These are phyloP conservation scores for Citrus australasica DNA, from an alignment of 345 rosid species.

Conservation along the genomic window DNA sequence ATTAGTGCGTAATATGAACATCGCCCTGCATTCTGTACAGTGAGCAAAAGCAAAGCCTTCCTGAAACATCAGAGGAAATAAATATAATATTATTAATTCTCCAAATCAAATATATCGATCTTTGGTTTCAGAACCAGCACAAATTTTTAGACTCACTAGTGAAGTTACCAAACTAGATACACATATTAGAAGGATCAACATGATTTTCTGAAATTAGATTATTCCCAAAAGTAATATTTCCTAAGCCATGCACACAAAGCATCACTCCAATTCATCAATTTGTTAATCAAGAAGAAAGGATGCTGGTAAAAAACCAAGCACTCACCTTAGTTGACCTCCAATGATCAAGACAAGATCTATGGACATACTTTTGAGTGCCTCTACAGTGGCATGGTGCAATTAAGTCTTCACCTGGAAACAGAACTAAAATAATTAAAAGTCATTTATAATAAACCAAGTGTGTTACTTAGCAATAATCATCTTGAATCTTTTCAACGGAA, in stretches of 20 bases:
- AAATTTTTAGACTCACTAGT: conserved; percentile 1
- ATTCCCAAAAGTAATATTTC: neutral
- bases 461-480: neutral
- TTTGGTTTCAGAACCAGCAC: neutral
- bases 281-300: conserved; percentile 10
- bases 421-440: conserved; percentile 9
- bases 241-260: neutral
- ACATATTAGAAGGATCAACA: neutral
- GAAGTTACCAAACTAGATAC: neutral
- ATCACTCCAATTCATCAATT: neutral
- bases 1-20: conserved; percentile 87
- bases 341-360: conserved; percentile 93
- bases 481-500: conserved; percentile 6
- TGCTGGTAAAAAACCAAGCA: neutral
- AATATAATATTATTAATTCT: conserved; percentile 6
- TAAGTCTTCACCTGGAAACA: conserved; percentile 75
- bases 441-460: conserved; percentile 10
- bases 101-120: conserved; percentile 1
- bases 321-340: conserved; percentile 99
- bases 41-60: conserved; percentile 99
- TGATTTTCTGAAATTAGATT: neutral
- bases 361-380: conserved; percentile 98
- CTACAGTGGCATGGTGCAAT: conserved; percentile 97
- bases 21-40: conserved; percentile 97
- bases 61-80: conserved; percentile 37